phyloP scores from a whole-genome alignment of 352 stramenopile species.

The Globisporangium nagaii region DNA sequence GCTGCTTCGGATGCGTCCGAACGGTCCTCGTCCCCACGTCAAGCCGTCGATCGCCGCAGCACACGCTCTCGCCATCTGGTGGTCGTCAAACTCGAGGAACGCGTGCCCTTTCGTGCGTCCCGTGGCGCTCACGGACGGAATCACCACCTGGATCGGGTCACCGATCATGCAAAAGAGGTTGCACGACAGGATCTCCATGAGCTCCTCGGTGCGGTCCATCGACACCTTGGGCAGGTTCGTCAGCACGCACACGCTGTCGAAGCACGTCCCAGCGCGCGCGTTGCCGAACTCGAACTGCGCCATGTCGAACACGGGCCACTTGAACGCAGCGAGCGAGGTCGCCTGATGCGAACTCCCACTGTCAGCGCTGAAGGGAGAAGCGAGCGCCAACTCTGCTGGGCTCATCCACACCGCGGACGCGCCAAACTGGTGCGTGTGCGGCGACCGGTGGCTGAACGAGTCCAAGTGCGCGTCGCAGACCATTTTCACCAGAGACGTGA shows the following conservation, averaged over 20 bases:
- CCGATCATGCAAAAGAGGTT: conserved; percentile 77
- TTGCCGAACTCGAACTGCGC: conserved; percentile 86
- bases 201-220: conserved; percentile 61
- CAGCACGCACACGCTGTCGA: conserved; percentile 80
- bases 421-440: background rate
- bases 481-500: conserved; percentile 69
- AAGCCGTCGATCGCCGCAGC: conserved; percentile 61
- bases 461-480: conserved; percentile 68
- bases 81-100: conserved; percentile 82
- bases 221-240: conserved; percentile 77
- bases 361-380: background rate
- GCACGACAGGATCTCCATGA: conserved; percentile 71
- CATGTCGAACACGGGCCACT: conserved; percentile 88
- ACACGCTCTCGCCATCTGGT: conserved; percentile 45
- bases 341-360: background rate
- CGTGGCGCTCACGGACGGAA: conserved; percentile 55
- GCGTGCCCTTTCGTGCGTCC: conserved; percentile 70
- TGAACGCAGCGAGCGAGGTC: conserved; percentile 49
- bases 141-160: conserved; percentile 79
- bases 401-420: background rate
- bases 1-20: conserved; percentile 57
- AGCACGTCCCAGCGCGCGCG: conserved; percentile 66
- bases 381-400: background rate
- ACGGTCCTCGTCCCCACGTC: conserved; percentile 58
- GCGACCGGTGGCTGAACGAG: conserved; percentile 10